Percentiles rank a stretch among this genome's conserved stretches.
These are phyloP conservation scores for Fusarium paranaense DNA, from an alignment of 2,329 filamentous ascomycete genomes.

Conservation along the genomic window DNA sequence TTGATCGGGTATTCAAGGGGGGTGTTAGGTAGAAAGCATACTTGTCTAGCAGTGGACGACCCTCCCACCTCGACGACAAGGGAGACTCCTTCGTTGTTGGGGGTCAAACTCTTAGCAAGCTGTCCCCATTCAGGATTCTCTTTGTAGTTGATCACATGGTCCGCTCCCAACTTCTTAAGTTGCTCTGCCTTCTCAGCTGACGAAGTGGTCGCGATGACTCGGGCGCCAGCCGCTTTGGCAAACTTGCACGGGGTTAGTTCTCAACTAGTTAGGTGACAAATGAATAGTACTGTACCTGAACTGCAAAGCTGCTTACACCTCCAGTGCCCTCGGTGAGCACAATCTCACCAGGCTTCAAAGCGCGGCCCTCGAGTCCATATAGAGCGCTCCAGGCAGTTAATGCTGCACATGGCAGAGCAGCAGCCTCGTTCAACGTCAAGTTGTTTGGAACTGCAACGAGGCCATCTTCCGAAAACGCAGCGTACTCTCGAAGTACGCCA, in stretches of 20 bases:
- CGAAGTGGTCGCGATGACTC: not conserved
- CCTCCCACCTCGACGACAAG: not conserved
- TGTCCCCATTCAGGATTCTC: not conserved
- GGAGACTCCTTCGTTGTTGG: not conserved
- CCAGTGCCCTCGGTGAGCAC: not conserved
- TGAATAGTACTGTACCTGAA: not conserved
- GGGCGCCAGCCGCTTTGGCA: not conserved
- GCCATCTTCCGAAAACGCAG: not conserved
- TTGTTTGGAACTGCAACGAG: not conserved
- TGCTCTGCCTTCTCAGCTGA: not conserved
- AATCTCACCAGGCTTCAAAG: not conserved
- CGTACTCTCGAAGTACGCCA: not conserved
- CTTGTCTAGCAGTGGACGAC: not conserved
- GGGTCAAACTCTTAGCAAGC: not conserved
- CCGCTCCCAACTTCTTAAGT: not conserved
- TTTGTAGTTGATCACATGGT: not conserved
- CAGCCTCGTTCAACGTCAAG: not conserved
- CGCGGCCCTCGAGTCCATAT: not conserved
- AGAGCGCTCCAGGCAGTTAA: not conserved
- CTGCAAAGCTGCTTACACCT: not conserved
- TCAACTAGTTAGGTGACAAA: no score
- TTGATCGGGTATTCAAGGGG: not conserved
- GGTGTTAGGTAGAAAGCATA: not conserved
- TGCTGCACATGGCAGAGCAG: not conserved
- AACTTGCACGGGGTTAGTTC: not conserved